These are phyloP conservation scores for Helenozyma rhizophorensis DNA, from an alignment of 805 yeast genomes.

Conservation along the genomic window DNA sequence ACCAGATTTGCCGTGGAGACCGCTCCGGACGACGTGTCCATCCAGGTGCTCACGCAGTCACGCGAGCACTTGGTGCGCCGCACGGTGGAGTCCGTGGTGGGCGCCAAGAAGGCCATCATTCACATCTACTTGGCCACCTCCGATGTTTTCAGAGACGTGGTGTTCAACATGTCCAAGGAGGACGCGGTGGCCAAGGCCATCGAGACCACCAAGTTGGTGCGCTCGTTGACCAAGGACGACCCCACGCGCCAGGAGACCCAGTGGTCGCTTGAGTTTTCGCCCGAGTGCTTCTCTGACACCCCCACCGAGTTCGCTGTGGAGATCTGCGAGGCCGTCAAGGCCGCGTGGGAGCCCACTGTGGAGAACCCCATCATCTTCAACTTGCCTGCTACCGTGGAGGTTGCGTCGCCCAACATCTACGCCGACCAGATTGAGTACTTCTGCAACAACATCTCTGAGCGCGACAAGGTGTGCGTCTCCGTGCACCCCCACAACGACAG, in stretches of 20 bases:
- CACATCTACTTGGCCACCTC: conserved; percentile 76
- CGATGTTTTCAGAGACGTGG: conserved; percentile 70
- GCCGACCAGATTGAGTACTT: conserved; percentile 81
- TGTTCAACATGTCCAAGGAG: conserved; percentile 65
- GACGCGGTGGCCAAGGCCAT: conserved; percentile 68
- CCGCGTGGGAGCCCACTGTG: conserved; percentile 74
- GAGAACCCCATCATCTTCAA: conserved; percentile 74
- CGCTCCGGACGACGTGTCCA: conserved; percentile 70
- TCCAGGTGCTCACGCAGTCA: conserved; percentile 74
- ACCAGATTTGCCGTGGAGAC: conserved; percentile 75
- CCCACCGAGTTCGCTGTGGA: conserved; percentile 70
- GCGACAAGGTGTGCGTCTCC: conserved; percentile 68
- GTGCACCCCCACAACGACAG: conserved; percentile 77
- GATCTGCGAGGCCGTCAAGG: conserved; percentile 75
- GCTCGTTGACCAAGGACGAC: conserved; percentile 70
- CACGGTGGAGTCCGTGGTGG: conserved; percentile 68
- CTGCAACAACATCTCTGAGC: conserved; percentile 59
- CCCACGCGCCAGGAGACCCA: conserved; percentile 57
- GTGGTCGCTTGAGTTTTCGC: conserved; percentile 74
- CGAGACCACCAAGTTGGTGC: conserved; percentile 64
- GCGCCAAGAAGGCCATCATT: conserved; percentile 68
- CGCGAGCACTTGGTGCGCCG: conserved; percentile 69
- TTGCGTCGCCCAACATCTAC: conserved; percentile 68
- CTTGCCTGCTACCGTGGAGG: conserved; percentile 79
- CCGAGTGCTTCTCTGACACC: conserved; percentile 74